These are phyloP conservation scores for Nemania diffusa DNA, from an alignment of 2,329 filamentous ascomycete species.

Conservation along the genomic window DNA sequence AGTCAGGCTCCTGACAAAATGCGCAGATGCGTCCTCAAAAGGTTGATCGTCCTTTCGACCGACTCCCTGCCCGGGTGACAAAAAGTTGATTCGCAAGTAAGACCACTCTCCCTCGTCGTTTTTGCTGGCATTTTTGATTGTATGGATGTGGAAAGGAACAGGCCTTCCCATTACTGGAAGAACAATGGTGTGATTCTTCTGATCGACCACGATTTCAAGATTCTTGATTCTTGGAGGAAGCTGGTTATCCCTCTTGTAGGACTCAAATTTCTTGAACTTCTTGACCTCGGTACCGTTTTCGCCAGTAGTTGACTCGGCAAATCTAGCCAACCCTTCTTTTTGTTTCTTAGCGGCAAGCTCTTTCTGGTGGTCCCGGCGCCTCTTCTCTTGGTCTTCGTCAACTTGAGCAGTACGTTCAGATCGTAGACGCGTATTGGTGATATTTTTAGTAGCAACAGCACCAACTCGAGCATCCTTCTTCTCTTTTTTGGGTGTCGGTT, in stretches of 20 bases:
- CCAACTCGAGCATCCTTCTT: constrained; percentile 86
- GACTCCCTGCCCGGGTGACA: constrained; percentile 96
- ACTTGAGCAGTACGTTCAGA: constrained; percentile 89
- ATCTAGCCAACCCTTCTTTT: constrained; percentile 84
- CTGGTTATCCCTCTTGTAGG: constrained; percentile 97
- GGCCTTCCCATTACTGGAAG: constrained; percentile 97
- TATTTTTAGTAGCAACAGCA: constrained; percentile 92
- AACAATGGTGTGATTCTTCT: constrained; percentile 89
- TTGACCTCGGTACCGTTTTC: constrained; percentile 93
- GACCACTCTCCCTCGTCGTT: constrained; percentile 95
- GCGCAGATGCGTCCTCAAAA: constrained; percentile 94
- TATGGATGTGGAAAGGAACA: constrained; percentile 96
- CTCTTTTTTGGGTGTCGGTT: constrained; percentile 87
- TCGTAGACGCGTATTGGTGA: constrained; percentile 90
- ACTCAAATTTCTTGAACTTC: constrained; percentile 99
- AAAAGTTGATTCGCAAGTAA: constrained; percentile 94
- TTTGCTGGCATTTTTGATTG: constrained; percentile 99
- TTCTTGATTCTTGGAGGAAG: constrained; percentile 85
- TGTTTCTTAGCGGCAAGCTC: constrained; percentile 89
- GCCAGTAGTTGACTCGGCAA: constrained; percentile 84
- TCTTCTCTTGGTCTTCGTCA: constrained; percentile 89
- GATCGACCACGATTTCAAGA: constrained; percentile 88
- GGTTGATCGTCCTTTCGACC: constrained; percentile 97
- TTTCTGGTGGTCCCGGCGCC: constrained; percentile 90
- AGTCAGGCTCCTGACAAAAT: constrained; percentile 95